Evolutionary conservation across 2,329 filamentous ascomycete genomes (phyloP).

Genomic region (Verticillium albo-atrum): DNA sequence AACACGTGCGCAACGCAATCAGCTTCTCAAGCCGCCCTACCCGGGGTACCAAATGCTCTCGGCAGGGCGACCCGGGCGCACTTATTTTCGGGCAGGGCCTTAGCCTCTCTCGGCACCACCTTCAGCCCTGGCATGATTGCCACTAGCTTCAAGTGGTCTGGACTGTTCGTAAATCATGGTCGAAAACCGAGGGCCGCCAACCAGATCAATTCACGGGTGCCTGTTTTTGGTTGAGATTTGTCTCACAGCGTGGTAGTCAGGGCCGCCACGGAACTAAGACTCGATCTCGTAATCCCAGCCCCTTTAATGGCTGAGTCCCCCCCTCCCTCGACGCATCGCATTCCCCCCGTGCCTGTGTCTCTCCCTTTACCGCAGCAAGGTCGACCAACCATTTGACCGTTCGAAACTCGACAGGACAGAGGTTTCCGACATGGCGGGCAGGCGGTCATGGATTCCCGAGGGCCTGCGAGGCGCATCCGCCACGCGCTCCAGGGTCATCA

Average conservation of each 20-base stretch:
- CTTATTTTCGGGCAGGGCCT: neutral
- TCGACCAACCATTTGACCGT: too few species aligned
- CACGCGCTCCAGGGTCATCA: neutral
- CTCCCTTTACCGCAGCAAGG: too few species aligned
- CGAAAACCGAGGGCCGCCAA: neutral
- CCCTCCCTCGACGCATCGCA: too few species aligned
- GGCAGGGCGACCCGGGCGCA: neutral
- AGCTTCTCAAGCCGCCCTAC: neutral
- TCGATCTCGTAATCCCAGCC: too few species aligned
- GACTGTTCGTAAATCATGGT: neutral
- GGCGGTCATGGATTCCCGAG: slow-evolving; percentile 13
- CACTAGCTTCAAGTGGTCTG: neutral
- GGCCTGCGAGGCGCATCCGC: neutral
- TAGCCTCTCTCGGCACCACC: neutral
- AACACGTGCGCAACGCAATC: too few species aligned
- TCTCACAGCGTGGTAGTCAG: too few species aligned
- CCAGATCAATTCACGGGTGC: neutral
- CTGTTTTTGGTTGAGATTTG: too few species aligned
- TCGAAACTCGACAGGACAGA: slow-evolving; percentile 11
- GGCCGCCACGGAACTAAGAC: too few species aligned
- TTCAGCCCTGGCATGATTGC: neutral
- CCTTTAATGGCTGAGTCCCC: too few species aligned
- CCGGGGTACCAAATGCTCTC: neutral
- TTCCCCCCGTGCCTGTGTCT: too few species aligned
- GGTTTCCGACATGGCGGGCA: slow-evolving; percentile 23